Base-by-base conservation (phyloP, 192 early-diverging fungal genomes). In the Kickxella alabastrina region DNA sequence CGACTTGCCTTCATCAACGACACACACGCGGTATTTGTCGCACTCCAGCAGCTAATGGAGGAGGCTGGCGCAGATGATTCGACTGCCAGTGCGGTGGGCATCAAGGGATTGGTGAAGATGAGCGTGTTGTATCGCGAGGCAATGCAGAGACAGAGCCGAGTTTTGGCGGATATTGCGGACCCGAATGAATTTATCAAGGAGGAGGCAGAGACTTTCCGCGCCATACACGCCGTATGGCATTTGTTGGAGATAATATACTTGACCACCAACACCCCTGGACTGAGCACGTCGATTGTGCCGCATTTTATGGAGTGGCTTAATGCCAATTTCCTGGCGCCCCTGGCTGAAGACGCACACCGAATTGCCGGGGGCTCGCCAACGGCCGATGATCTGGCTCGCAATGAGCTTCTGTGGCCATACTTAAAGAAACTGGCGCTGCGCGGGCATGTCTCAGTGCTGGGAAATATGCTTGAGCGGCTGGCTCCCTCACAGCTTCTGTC, bases 241-340 rank as follows among this genome's bases (percentile, higher is more conserved):
- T 49, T 78, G 24, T n/a, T 68, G 24, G 75, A 78, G 52, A 57
- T 73, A 3, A 50, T 78, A 4, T 75, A 68, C 29, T 23, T 75
- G 43, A 42, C 57, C 12, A 68, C 56, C 10, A 57, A 59, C 22
- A 19, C 46, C 32, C 62, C 59, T 3, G 59, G 58, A 2, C 45
- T 66, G 55, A 59, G 49, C 56, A 49, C 54, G 0, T 51, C 64
- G 9, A 26, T 68, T 2, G 64, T 62, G 35, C 50, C 56, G 29
- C 39, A 57, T 8, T 72, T 52, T 19, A 47, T 78, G 43, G 56
- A 65, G 17, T 78, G 75, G 75, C 69, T 78, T 9, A 78, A 78
- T 52, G 48, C 57, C 27, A 72, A 73, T 23, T 78, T 73, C 37
- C 68, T 68, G n/a, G 39, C 59, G 22, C 65, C 64, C 18, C 32